phyloP scores from a whole-genome alignment of 1,284 basidiomycete species.

The Trametes hirsuta region DNA sequence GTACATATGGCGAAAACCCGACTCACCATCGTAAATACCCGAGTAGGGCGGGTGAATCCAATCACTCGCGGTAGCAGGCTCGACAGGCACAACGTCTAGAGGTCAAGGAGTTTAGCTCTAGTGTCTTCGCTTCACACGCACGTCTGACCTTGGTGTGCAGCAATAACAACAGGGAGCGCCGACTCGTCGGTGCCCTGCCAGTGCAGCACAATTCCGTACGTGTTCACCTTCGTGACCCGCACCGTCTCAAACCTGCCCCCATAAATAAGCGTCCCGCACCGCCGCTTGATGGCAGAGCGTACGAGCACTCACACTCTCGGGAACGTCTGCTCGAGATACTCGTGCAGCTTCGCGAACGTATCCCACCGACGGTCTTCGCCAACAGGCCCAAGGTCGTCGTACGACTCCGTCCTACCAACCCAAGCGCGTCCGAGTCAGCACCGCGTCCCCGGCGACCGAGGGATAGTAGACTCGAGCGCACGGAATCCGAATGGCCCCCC shows the following conservation, averaged over 20 bases:
- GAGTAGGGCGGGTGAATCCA: constrained; percentile 51
- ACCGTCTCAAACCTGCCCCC: constrained; percentile 49
- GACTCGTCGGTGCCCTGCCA: constrained; percentile 58
- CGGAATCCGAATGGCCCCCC: constrained; percentile 30
- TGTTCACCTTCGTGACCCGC: constrained; percentile 60
- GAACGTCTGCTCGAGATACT: constrained; percentile 43
- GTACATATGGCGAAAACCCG: background rate
- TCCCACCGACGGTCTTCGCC: constrained; percentile 50
- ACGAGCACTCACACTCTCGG: constrained; percentile 40
- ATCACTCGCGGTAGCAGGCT: constrained; percentile 49
- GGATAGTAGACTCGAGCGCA: constrained; percentile 6
- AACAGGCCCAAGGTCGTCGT: constrained; percentile 31
- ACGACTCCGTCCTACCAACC: constrained; percentile 31
- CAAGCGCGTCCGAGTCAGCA: background rate
- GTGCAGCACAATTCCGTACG: constrained; percentile 65
- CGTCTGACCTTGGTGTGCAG: constrained; percentile 62
- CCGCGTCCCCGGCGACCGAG: too few species aligned
- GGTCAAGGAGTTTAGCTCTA: background rate
- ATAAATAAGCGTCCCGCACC: background rate
- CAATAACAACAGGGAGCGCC: constrained; percentile 65
- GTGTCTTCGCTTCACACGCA: background rate
- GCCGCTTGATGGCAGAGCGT: constrained; percentile 14
- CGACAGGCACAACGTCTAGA: constrained; percentile 59
- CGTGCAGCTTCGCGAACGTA: constrained; percentile 41
- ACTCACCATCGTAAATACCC: constrained; percentile 38